These are phyloP conservation scores for Phoma herbarum DNA, from an alignment of 2,329 filamentous ascomycete genomes.

Conservation along the genomic window DNA sequence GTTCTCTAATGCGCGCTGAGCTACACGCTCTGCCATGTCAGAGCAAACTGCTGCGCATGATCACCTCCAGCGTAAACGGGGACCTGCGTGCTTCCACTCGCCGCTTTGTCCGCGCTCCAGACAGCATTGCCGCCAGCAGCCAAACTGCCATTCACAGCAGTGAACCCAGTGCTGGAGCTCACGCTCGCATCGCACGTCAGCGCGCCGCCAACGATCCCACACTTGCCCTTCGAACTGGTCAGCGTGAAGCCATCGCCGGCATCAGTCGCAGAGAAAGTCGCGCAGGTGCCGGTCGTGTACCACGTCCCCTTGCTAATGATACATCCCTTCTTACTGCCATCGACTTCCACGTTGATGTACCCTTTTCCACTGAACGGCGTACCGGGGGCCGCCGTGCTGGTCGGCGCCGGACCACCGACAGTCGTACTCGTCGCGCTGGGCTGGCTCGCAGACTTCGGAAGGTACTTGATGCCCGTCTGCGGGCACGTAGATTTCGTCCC, in stretches of 20 bases:
- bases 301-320: constrained; percentile 73
- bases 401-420: constrained; percentile 35
- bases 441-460: constrained; percentile 61
- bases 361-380: constrained; percentile 66
- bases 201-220: constrained; percentile 62
- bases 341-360: constrained; percentile 64
- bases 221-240: constrained; percentile 53
- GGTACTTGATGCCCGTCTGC: constrained; percentile 68
- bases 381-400: constrained; percentile 47
- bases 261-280: constrained; percentile 66
- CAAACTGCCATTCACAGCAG: constrained; percentile 46
- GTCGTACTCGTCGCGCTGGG: constrained; percentile 44
- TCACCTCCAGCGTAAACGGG: constrained; percentile 53
- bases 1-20: neutral
- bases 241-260: constrained; percentile 45
- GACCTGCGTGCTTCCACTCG: constrained; percentile 55
- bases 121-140: constrained; percentile 50
- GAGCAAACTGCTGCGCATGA: constrained; percentile 45
- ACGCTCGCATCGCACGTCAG: constrained; percentile 65
- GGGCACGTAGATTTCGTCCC: constrained; percentile 71
- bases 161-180: constrained; percentile 54
- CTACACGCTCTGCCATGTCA: constrained; percentile 51
- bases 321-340: constrained; percentile 66
- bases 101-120: constrained; percentile 56
- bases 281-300: constrained; percentile 73